Conservation (phyloP, 768 basidiomycete genomes). For the Lactifluus echinatus region DNA sequence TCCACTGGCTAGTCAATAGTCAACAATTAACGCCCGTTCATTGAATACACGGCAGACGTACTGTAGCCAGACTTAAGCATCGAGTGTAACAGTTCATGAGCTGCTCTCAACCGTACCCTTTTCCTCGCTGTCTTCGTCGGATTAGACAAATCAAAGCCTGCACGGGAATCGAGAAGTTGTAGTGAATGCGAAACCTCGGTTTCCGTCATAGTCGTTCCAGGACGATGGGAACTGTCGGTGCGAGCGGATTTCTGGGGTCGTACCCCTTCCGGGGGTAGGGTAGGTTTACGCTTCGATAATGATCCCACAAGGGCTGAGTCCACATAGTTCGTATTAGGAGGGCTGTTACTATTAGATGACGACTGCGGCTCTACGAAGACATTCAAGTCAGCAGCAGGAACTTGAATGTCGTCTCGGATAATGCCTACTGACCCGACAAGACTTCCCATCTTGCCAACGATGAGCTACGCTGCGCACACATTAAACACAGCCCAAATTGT, state of each 20-base stretch:
- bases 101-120: neutral
- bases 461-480: conserved; percentile 4
- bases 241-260: conserved; percentile 6
- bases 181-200: neutral
- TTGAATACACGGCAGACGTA: neutral
- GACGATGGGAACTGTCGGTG: neutral
- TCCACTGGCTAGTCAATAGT: neutral
- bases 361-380: conserved; percentile 5
- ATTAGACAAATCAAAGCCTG: neutral
- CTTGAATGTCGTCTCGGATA: neutral
- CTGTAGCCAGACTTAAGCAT: neutral
- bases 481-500: neutral
- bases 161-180: neutral
- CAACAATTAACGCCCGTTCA: neutral
- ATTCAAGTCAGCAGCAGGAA: neutral
- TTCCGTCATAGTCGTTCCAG: neutral
- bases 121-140: neutral
- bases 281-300: conserved; percentile 5
- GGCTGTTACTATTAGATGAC: neutral
- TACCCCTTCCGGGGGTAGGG: neutral
- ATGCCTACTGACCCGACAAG: neutral
- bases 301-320: neutral
- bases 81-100: neutral
- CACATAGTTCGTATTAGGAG: neutral
- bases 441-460: neutral